Base-by-base conservation (phyloP, 1,284 basidiomycete species). In the Cryptococcus amylolentus region DNA sequence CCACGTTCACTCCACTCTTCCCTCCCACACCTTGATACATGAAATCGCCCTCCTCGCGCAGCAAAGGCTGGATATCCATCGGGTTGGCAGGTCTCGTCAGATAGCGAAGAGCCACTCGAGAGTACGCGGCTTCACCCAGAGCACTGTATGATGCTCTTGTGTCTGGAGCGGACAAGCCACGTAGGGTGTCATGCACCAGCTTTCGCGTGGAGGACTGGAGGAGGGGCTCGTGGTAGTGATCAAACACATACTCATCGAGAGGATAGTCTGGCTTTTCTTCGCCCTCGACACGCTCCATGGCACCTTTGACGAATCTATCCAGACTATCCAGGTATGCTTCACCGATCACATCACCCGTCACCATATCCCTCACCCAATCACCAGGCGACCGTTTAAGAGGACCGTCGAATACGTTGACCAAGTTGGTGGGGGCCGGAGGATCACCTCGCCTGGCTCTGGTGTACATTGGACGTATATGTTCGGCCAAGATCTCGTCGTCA, bases 311-410 rank as follows among this genome's bases (percentile, higher is more conserved):
- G 57, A 78, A 78, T 6, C 55, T 52, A 14, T 64, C 50, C 12
- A 78, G 61, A 54, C 70, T 72, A 9, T 59, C 51, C 4, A 65
- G 44, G 55, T 78, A 78, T 20, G 75, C 76, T 50, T 77, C 76
- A 2, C 71, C 73, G 3, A 54, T 57, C 0, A 63, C 47, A 46
- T 69, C 71, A 23, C 73, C 73, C 8, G 65, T 60, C 4, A 45
- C 51, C 50, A 71, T 56, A 28, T 70, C 62, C 28, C 63, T 51
- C 14, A 76, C 28, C 56, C 65, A 73, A 31, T 70, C 64, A 9
- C 46, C 56, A 1, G 67, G 49, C 14, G 46, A 16, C 47, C 61
- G 8, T 38, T 44, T 23, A 38, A 56, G 28, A 48, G 56, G 47
- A 38, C 60, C 52, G 20, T 72, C 69, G 62, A 68, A 69, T 39